phyloP scores from a whole-genome alignment of 768 basidiomycete species.

The Trametes villosa region DNA sequence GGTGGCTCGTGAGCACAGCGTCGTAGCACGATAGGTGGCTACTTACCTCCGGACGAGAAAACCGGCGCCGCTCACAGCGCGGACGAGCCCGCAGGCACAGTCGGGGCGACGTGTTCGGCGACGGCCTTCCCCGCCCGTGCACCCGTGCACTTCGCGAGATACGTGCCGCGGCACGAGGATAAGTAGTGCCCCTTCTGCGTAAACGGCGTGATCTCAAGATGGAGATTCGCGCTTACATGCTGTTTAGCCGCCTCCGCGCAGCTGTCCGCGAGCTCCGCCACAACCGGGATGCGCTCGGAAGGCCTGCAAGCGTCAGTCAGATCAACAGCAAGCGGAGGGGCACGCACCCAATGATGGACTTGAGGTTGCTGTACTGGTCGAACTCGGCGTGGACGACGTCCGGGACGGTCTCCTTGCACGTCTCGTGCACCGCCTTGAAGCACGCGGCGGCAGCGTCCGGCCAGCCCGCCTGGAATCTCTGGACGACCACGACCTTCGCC shows the following conservation, averaged over 20 bases:
- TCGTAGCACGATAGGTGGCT: neutral
- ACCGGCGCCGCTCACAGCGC: neutral
- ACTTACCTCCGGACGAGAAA: neutral
- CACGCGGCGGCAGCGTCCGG: conserved; percentile 20
- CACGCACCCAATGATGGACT: conserved; percentile 23
- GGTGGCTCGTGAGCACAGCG: too few relatives aligned
- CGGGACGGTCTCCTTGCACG: conserved; percentile 21
- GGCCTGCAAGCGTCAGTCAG: neutral
- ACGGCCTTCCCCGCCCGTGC: conserved; percentile 29
- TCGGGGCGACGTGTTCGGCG: neutral
- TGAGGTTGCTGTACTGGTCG: conserved; percentile 26
- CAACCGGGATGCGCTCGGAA: conserved; percentile 8
- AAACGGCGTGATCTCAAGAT: conserved; percentile 34
- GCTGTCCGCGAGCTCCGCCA: conserved; percentile 20
- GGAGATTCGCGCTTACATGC: conserved; percentile 15
- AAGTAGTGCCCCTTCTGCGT: conserved; percentile 51
- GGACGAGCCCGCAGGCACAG: conserved; percentile 20
- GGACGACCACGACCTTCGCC: conserved; percentile 31
- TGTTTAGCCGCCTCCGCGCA: conserved; percentile 2
- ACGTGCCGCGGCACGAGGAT: conserved; percentile 38
- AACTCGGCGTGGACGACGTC: conserved; percentile 26
- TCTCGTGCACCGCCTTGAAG: conserved; percentile 24
- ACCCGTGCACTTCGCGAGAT: conserved; percentile 42
- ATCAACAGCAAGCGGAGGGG: neutral
- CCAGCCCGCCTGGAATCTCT: conserved; percentile 22